Base-by-base conservation (phyloP, 257 asterid species). In the Nyctanthes arbortristis region DNA sequence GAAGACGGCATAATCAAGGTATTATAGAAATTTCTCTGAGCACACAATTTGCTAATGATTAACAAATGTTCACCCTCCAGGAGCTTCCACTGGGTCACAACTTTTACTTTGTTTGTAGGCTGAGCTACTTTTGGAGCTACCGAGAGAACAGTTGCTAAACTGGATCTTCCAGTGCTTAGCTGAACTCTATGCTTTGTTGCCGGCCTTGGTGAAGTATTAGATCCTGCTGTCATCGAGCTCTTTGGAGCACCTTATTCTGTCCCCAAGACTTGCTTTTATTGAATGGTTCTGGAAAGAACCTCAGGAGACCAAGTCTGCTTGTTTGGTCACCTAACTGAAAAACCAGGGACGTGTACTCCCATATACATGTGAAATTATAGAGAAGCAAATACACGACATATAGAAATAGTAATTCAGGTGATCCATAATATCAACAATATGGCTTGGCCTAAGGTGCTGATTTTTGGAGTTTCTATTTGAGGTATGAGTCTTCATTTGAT, bases 151-250 rank as follows among this genome's bases (percentile, higher is more conserved):
- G 82, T 75, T 93, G 84, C 96, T 93, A 24, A 90, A 85, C 80
- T 93, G 98, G 98, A 82, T 93, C 77, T 93, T 93, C 78, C 97
- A 87, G 70, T 93, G 96, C 79, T 76, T 93, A 67, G 87, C 95
- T 7, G 98, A 90, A 79, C 94, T 93, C 43, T 90, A 93, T 77
- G 85, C 91, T 37, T 83, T 89, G 40, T 75, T 93, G 61, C 98
- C 98, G 14, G 84, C 96, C 75, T 80, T 93, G 74, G 82, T 93
- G 72, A 93, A 90, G 79, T 90, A 90, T 73, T 93, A 90, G 86
- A 37, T 59, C 63, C 55, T 56, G 27, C 36, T 39, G 54, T 66
- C 78, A 72, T 64, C 68, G 57, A 60, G 37, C 54, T 49, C 22
- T 34, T 30, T 3, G 65, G 5, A 28, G 65, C 64, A 61, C 16